These are phyloP conservation scores for Schizochytrium sp. DNA, from an alignment of 108 stramenopile species.

Conservation along the genomic window DNA sequence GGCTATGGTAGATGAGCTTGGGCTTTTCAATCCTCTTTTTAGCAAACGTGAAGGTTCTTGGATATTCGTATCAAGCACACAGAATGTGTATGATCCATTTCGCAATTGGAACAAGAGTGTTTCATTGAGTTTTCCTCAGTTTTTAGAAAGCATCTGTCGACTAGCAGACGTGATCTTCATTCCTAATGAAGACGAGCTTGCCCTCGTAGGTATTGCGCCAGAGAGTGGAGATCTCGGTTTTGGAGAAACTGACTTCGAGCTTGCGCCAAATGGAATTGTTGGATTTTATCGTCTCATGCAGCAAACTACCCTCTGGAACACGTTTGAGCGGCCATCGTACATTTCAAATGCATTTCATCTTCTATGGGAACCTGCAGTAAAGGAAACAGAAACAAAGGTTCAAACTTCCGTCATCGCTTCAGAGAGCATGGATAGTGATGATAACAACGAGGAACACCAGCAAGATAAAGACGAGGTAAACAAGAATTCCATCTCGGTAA, in stretches of 20 bases:
- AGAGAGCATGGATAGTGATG: not conserved
- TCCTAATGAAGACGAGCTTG: not conserved
- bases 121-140: conserved; percentile 9
- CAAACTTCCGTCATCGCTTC: not conserved
- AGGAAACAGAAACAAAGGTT: not conserved
- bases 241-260: not conserved
- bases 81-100: not conserved
- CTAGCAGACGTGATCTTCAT: conserved; percentile 47
- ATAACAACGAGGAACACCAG: not conserved
- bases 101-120: not conserved
- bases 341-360: conserved; percentile 8
- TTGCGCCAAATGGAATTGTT: conserved; percentile 2
- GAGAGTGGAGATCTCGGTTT: not conserved
- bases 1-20: conserved; percentile 11
- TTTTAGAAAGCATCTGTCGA: conserved; percentile 27
- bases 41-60: conserved; percentile 50
- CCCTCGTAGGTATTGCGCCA: not conserved
- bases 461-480: not conserved
- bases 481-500: not conserved
- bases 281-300: conserved; percentile 24
- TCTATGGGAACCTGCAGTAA: not conserved
- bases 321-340: conserved; percentile 44
- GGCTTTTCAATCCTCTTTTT: not conserved
- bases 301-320: conserved; percentile 48
- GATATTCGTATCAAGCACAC: not conserved